Base-by-base conservation (phyloP, 257 asterid species). In the Solanum rostratum region DNA sequence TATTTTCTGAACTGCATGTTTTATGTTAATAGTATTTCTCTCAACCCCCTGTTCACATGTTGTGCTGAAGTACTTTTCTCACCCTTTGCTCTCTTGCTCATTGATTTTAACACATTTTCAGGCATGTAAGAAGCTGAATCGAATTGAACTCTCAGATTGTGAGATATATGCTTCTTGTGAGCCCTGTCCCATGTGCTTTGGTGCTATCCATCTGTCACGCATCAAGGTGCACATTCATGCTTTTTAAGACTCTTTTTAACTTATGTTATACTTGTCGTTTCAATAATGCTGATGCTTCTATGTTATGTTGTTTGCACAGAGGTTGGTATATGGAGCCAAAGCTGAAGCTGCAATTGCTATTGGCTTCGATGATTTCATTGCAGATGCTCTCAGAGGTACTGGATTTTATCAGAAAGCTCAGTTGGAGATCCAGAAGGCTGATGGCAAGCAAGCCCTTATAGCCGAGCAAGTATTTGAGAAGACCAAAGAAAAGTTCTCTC, bases 111-210 rank as follows among this genome's bases (percentile, higher is more conserved):
- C 39, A 46, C 30, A 68, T 89, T 79, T 90, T 80, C 97, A 97
- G 98, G 98, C 98, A 85, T 97, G 99, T 87, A 95, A 91, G 88
- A 97, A 97, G 93, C 99, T 97, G 59, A 94, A 94, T 90, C 91
- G 87, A 85, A 88, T 97, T 73, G 99, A 97, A 91, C 97, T 97
- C 18, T 91, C 99, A 11, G 98, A 97, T 86, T 97, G 99, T 65
- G 99, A 95, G 93, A 95, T 97, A 6, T 97, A 95, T 82, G 98
- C 99, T 57, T 97, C 99, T 9, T 97, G 97, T 83, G 98, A 97
- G 89, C 98, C 99, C 20, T 94, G 98, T 81, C 98, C 98, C 4
- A 95, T 95, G 99, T 97, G 99, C 91, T 95, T 97, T 80, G 99
- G 99, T 29, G 99, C 99, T 45, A 95, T 97, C 91, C 98, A 95